phyloP scores from a whole-genome alignment of 2,329 filamentous ascomycete species.

The Ciborinia camelliae region DNA sequence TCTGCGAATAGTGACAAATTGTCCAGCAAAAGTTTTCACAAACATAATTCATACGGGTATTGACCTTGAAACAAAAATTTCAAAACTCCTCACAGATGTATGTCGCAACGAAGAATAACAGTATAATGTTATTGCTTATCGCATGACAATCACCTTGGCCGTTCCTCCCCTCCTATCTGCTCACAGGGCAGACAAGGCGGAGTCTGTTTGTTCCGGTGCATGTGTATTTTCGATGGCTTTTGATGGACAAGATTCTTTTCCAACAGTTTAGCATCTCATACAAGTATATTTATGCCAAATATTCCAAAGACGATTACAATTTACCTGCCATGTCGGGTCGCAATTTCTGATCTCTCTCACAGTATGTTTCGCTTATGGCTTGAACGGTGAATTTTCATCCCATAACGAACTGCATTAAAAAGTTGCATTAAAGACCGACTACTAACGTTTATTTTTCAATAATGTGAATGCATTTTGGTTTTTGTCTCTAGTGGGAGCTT shows the following conservation, averaged over 20 bases:
- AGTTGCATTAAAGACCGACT: not conserved
- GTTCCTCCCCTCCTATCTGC: conserved; percentile 3
- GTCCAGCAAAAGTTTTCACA: not conserved
- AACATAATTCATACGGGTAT: not conserved
- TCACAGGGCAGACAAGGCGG: not conserved
- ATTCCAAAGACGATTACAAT: not conserved
- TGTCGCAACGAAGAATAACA: not conserved
- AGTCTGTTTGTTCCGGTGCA: conserved; percentile 7
- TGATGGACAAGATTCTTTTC: conserved; percentile 14
- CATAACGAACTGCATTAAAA: not conserved
- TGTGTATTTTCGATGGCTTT: not conserved
- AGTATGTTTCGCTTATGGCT: conserved; percentile 1
- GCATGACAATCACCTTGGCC: conserved; percentile 4
- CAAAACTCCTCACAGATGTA: not conserved
- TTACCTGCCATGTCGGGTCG: not conserved
- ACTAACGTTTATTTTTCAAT: not conserved
- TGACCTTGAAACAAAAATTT: not conserved
- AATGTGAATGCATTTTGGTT: not conserved
- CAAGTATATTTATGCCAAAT: not conserved
- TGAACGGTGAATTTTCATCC: conserved; percentile 1
- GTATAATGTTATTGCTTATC: conserved; percentile 13
- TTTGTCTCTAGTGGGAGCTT: not conserved
- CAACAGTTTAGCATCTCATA: conserved; percentile 5
- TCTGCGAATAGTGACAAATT: not conserved
- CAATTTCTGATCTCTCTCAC: not conserved